A percentile compares a stretch with the other conserved stretches of the same genome.
These are phyloP conservation scores for Cyclospora cayetanensis DNA, from an alignment of 169 alveolate genomes.

Conservation along the genomic window DNA sequence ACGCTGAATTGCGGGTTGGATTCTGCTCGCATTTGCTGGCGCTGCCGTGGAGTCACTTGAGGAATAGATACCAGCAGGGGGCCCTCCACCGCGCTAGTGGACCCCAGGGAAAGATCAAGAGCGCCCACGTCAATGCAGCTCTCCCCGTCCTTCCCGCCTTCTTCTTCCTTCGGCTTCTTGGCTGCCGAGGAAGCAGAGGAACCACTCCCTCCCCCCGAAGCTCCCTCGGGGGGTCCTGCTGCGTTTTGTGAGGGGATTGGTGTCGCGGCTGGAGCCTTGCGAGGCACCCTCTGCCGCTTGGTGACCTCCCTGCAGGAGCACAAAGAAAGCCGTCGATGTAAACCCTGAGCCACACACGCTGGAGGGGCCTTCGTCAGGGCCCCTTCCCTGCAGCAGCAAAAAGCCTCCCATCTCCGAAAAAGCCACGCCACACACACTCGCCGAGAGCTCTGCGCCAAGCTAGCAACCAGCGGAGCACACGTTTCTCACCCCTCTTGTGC, in stretches of 20 bases:
- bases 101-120: neutral
- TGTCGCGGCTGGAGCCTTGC: neutral
- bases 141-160: neutral
- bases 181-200: neutral
- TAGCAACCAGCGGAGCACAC: too few species aligned
- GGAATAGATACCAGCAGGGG: neutral
- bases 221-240: neutral
- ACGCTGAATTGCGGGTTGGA: neutral
- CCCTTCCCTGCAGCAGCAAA: too few species aligned
- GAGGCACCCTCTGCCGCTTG: neutral
- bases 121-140: neutral
- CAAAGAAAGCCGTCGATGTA: neutral
- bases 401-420: too few species aligned
- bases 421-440: too few species aligned
- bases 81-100: neutral
- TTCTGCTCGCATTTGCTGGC: neutral
- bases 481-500: slow-evolving; percentile 21
- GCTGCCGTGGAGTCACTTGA: slow-evolving; percentile 6
- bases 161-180: neutral
- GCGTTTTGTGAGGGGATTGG: neutral
- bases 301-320: neutral
- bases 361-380: neutral
- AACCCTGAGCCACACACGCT: neutral
- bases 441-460: too few species aligned
- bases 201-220: neutral